Evolutionary conservation across 768 basidiomycete species (phyloP).

Genomic region (Russula compacta): DNA sequence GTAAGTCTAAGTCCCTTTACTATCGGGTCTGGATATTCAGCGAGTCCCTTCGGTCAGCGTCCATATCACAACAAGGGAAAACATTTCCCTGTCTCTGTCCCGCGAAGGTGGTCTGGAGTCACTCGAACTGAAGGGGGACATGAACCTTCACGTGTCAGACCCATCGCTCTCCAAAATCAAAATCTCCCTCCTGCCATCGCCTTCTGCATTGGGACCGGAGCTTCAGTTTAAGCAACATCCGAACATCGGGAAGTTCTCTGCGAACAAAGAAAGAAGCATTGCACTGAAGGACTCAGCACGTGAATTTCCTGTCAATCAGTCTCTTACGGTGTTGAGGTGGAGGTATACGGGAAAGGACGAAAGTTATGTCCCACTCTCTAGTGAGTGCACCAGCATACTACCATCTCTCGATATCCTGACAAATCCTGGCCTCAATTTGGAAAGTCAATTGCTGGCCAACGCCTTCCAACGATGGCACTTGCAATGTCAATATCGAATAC

Average conservation of each 20-base stretch:
- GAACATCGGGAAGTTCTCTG: conserved; percentile 78
- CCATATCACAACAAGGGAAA: conserved; percentile 80
- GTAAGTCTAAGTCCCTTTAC: conserved; percentile 31
- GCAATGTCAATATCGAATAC: conserved; percentile 94
- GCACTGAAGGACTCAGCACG: conserved; percentile 77
- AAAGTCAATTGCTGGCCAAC: conserved; percentile 97
- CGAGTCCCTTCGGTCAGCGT: conserved; percentile 41
- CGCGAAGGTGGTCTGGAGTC: conserved; percentile 87
- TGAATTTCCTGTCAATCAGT: conserved; percentile 81
- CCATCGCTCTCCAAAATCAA: conserved; percentile 61
- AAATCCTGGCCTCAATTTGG: background rate
- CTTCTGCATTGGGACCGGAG: conserved; percentile 51
- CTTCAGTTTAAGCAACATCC: conserved; percentile 98
- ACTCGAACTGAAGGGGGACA: conserved; percentile 89
- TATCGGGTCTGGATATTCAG: background rate
- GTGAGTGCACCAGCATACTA: conserved; percentile 39
- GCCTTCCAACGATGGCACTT: conserved; percentile 83
- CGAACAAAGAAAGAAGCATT: conserved; percentile 57
- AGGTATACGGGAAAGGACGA: conserved; percentile 86
- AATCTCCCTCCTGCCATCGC: conserved; percentile 49
- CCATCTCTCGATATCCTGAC: background rate
- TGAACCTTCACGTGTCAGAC: conserved; percentile 84
- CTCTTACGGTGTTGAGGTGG: conserved; percentile 88
- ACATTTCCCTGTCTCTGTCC: conserved; percentile 67
- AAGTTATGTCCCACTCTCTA: conserved; percentile 80